Conservation (phyloP, 495 filamentous ascomycete genomes). For the Xanthoparmelia taractica region DNA sequence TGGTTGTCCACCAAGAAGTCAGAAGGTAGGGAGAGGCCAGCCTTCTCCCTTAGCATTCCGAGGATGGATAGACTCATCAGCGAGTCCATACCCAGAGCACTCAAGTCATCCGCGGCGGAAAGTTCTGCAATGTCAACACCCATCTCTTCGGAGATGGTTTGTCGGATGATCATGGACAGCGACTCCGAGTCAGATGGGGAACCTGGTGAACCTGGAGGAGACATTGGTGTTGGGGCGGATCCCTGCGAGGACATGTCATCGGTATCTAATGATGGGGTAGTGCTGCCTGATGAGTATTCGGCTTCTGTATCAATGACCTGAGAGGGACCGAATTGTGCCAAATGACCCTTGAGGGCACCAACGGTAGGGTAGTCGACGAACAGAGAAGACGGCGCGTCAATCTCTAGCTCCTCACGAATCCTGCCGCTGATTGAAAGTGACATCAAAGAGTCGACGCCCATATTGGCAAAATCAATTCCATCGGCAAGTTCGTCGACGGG, state of each 20-base stretch:
- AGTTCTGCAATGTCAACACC: constrained; percentile 59
- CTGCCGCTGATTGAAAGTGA: constrained; percentile 43
- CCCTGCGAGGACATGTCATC: constrained; percentile 26
- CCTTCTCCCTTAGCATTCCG: constrained; percentile 48
- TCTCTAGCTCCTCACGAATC: constrained; percentile 42
- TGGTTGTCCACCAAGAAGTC: constrained; percentile 26
- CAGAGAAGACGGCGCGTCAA: constrained; percentile 47
- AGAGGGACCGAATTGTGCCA: constrained; percentile 41
- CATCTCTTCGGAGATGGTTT: constrained; percentile 44
- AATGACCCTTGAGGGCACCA: constrained; percentile 52
- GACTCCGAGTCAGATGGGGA: constrained; percentile 16
- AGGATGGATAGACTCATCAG: constrained; percentile 46
- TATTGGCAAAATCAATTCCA: constrained; percentile 42
- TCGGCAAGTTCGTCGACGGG: constrained; percentile 53
- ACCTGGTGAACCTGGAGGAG: constrained; percentile 17
- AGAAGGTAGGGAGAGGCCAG: constrained; percentile 18
- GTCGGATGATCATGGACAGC: constrained; percentile 22
- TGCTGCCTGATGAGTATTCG: constrained; percentile 32
- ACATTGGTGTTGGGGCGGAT: constrained; percentile 16
- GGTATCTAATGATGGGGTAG: constrained; percentile 30
- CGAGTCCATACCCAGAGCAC: constrained; percentile 47
- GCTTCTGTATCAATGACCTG: constrained; percentile 30
- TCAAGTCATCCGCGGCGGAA: constrained; percentile 36
- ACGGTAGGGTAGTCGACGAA: constrained; percentile 55
- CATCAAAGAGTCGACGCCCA: constrained; percentile 48